These are phyloP conservation scores for Pichia sp. DNA, from an alignment of 1,139 yeast species.

Conservation along the genomic window DNA sequence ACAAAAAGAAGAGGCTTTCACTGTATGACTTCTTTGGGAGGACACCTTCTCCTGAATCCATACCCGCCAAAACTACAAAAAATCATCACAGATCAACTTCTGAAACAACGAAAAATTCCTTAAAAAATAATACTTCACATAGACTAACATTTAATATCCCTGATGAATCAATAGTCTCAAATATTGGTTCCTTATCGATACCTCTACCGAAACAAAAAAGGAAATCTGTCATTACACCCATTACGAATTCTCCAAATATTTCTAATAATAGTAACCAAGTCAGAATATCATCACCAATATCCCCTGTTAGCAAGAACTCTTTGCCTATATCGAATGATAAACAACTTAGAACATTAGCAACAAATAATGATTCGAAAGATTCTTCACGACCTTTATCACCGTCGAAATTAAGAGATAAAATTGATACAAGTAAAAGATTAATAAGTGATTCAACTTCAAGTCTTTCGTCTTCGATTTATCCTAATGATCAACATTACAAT, in stretches of 20 bases:
- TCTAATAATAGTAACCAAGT: not conserved
- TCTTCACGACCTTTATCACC: not conserved
- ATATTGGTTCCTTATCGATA: slow-evolving; percentile 2
- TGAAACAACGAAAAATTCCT: not conserved
- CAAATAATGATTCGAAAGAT: not conserved
- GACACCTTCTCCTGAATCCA: slow-evolving; percentile 2
- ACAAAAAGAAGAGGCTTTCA: slow-evolving; percentile 13
- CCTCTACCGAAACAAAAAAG: slow-evolving; percentile 4
- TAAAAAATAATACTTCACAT: not conserved
- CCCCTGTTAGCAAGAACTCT: slow-evolving; percentile 1
- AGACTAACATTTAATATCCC: slow-evolving; percentile 11
- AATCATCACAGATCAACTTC: slow-evolving; percentile 6
- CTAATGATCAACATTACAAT: slow-evolving; percentile 2
- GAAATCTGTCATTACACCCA: not conserved
- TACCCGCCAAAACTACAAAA: not conserved
- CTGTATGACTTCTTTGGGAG: slow-evolving; percentile 12
- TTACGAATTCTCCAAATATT: not conserved
- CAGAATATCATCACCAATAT: slow-evolving; percentile 1
- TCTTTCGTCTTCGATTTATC: slow-evolving; percentile 12
- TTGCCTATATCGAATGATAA: not conserved
- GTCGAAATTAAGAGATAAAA: not conserved
- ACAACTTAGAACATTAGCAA: not conserved
- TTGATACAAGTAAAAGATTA: not conserved
- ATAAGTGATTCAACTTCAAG: slow-evolving; percentile 7
- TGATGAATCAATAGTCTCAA: slow-evolving; percentile 10